Conservation (phyloP, 176 grass and related monocot genomes). For the bread wheat (Triticum aestivum) region IWGSC_CS_RefSeq_v2.1 NC_057802.1:173459854-173460353, state of each 20-base stretch:
- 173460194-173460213: constrained; percentile 85
- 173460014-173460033: background rate
- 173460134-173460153: constrained; percentile 99
- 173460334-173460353: background rate
- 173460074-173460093: background rate
- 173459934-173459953: background rate
- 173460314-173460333: background rate
- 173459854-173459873: background rate
- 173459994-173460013: constrained; percentile 14
- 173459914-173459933: background rate
- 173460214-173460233: constrained; percentile 84
- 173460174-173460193: constrained; percentile 86
- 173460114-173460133: constrained; percentile 95
- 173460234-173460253: constrained; percentile 95
- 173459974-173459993: background rate
- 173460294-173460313: background rate
- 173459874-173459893: background rate
- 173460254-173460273: constrained; percentile 98
- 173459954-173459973: background rate
- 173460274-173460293: background rate
- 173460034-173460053: background rate
- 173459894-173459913: background rate
- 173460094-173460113: constrained; percentile 21
- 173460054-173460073: background rate
- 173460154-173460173: constrained; percentile 93